Evolutionary conservation across 192 early-diverging fungal species (phyloP), one percentile per base, ranked within the genome.

Genomic region (Hyaloraphidium curvatum): DNA sequence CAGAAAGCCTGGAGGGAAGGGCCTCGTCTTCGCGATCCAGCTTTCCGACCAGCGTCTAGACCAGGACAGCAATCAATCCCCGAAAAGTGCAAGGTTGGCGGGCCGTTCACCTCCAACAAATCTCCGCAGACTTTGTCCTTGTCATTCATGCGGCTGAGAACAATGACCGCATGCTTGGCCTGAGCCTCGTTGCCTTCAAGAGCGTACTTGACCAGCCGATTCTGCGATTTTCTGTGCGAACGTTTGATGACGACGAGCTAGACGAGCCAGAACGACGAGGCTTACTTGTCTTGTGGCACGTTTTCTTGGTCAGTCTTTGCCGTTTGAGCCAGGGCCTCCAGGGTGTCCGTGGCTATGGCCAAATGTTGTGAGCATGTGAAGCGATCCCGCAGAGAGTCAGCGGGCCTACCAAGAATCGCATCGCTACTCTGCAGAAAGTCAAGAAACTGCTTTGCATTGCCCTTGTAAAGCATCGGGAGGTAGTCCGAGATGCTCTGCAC

Each of bases 291-390:
- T 19, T 62, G 58, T 35, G 61, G 72, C 30, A 65, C 65, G 28
- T 71, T 68, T 16, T 61, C 58, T 40, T 82, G 80, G 50, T 75
- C 70, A 0, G 71, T 64, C 55, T 81, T 83, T n/a, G 80, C 70
- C 55, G 84, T 80, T 48, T 75, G 63, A 16, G 88, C 74, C 57
- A 97, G 59, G 1, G 78, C 72, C 25, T 76, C 63, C 16, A 90
- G 54, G 0, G 69, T 28, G 35, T 75, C 70, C 1, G 60, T 28
- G 35, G 63, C 68, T 70, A 40, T 25, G 28, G 7, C 33, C 7
- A 7, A n/a, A 37, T 37, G 33, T n/a, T n/a, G n/a, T n/a, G n/a
- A n/a, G n/a, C n/a, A n/a, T n/a, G n/a, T n/a, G n/a, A n/a, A n/a
- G n/a, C n/a, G n/a, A n/a, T n/a, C n/a, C n/a, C n/a, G n/a, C n/a